Conservation (phyloP, 495 filamentous ascomycete genomes). For the Geopyxis carbonaria region DNA sequence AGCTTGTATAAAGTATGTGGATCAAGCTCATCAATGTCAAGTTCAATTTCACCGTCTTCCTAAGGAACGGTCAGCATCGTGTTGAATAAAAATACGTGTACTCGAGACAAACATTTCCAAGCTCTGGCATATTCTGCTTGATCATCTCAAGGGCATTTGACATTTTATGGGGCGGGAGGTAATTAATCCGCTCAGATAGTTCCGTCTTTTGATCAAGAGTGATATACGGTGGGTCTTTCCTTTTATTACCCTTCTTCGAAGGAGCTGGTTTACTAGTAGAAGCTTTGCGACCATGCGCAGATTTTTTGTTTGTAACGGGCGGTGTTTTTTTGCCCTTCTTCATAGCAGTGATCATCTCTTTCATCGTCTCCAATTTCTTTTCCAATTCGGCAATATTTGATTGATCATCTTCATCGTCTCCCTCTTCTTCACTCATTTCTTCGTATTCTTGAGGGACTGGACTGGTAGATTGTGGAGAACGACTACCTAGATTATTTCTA, state of each 20-base stretch:
- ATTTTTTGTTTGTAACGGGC: conserved; percentile 41
- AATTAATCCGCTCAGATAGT: conserved; percentile 26
- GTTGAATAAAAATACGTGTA: conserved; percentile 11
- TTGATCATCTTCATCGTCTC: conserved; percentile 29
- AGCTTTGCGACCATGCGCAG: conserved; percentile 31
- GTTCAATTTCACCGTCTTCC: conserved; percentile 33
- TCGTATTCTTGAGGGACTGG: conserved; percentile 46
- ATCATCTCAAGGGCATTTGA: conserved; percentile 74
- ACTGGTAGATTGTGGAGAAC: conserved; percentile 34
- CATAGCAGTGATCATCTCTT: conserved; percentile 47
- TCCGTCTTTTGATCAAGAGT: conserved; percentile 30
- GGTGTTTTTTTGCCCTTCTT: conserved; percentile 43
- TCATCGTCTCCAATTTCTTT: conserved; percentile 49
- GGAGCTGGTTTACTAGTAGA: conserved; percentile 10
- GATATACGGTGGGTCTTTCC: conserved; percentile 23
- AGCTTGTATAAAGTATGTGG: conserved; percentile 24
- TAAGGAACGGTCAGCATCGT: conserved; percentile 4
- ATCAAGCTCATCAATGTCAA: conserved; percentile 35
- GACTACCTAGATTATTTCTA: conserved; percentile 47
- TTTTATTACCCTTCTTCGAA: conserved; percentile 20
- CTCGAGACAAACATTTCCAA: conserved; percentile 41
- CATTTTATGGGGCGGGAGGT: conserved; percentile 39
- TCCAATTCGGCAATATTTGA: conserved; percentile 39
- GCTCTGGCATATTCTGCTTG: conserved; percentile 63
- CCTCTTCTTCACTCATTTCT: conserved; percentile 46